Evolutionary conservation across 306 rosid species (phyloP).

Genomic region (Hylodesmum podocarpum): DNA sequence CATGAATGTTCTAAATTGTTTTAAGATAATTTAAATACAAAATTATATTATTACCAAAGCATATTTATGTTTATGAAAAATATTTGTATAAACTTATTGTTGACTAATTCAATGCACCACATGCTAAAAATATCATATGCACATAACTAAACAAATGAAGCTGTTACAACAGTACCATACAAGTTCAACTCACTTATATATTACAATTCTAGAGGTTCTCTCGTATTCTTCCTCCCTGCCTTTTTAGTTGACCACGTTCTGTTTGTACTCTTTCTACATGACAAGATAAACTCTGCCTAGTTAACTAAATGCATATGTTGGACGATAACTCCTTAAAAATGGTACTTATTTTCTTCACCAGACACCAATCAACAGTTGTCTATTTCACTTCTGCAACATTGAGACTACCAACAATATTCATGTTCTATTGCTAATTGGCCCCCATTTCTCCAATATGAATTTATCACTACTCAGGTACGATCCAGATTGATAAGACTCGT

Average conservation of each 20-base stretch:
- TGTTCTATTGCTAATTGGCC: neutral
- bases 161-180: neutral
- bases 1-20: neutral
- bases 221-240: neutral
- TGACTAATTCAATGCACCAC: neutral
- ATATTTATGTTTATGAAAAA: constrained; percentile 18
- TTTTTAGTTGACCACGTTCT: neutral
- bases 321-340: neutral
- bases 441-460: neutral
- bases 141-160: neutral
- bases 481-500: neutral
- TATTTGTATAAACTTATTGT: neutral
- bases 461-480: neutral
- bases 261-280: neutral
- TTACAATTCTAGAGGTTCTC: neutral
- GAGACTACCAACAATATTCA: neutral
- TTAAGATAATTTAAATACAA: neutral
- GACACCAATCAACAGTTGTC: neutral
- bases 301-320: neutral
- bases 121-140: neutral
- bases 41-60: neutral
- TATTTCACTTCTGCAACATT: neutral
- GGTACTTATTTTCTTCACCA: neutral
- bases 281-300: neutral
- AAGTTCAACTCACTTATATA: neutral